Evolutionary conservation across 306 rosid genomes (phyloP), one percentile per base, ranked within the genome.

Genomic region (Aeschynomene evenia): DNA sequence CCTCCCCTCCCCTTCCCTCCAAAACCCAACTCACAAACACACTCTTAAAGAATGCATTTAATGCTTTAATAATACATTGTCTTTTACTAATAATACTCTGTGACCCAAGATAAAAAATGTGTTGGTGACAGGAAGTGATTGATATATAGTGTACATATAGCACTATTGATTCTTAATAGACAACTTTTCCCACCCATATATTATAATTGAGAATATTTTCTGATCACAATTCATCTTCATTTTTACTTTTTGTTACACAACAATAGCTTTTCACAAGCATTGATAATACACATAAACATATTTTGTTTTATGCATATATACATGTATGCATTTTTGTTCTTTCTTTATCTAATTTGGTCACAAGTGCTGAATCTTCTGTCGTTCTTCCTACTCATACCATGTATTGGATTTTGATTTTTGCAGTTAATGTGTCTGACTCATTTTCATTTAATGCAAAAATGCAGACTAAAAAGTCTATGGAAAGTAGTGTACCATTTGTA

Each of bases 381-480:
- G 49, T 46, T 65, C 56, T 48, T 54, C 29, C 49, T 16, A 49
- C 63, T 34, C 48, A 1, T 70, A 31, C 7, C 15, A 7, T 33
- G 20, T 19, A 42, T 45, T 9, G 36, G 36, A 22, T 45, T 65
- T 8, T 56, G 61, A 56, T 52, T 68, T 28, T 20, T 39, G 22
- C 33, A 12, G 56, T 37, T 64, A n/a, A 52, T 37, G 29, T 42
- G 43, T 46, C 70, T 79, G 43, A 72, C 61, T 78, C 15, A 58
- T 66, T 80, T 42, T 43, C 52, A 75, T 24, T 54, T 28, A 4
- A 28, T 28, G 31, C 31, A 28, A 28, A 69, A 79, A 53, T 78
- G 82, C 92, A 88, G 99, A 91, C 97, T 3, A 91, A 79, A 55
- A 84, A 64, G 29, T 85, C 95, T 66, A 79, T 85, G 84, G 89